Evolutionary conservation across 225 moss, liverwort and hornwort genomes (phyloP), one percentile per base, ranked within the genome.

Genomic region (Pseudoscleropodium purum): DNA sequence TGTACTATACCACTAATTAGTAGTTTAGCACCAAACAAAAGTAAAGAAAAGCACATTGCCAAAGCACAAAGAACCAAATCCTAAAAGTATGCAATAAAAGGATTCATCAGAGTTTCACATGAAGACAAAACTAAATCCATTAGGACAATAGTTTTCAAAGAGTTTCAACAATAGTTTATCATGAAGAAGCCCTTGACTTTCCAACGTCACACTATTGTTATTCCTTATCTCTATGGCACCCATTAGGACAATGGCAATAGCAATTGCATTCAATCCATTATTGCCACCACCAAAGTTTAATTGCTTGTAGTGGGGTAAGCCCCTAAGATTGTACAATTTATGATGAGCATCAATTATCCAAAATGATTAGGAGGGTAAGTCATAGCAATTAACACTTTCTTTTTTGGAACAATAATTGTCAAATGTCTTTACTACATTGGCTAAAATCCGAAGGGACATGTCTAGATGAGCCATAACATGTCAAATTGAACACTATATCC

Each of bases 181-280:
- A 47, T 47, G 47, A 29, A 0, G 29, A 43, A 41, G 26, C 3
- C 24, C 13, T 69, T 0, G 1, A n/a, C 24, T 69, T 69, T 69
- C 39, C 24, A n/a, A 69, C n/a, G 4, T 4, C n/a, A n/a, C 4
- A 1, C 5, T 23, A 2, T 26, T 72, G 5, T 25, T 41, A 3
- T 41, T 15, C 41, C 15, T 0, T 8, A 1, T 4, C 0, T 72
- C 1, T 8, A 3, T 15, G 3, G 26, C 26, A 72, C 3, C 3
- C 5, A 43, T 73, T 73, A 73, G 9, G 9, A 9, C 1, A 43
- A 3, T 0, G 16, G 3, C 43, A 43, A 3, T 0, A 9, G 3
- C 43, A 41, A 73, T 27, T 43, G 27, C 13, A 13, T 6, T 60
- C 2, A 3, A 25, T 11, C 25, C 10, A 60, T 60, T 11, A 60